Evolutionary conservation across 1,139 yeast species (phyloP), one percentile per base, ranked within the genome.

Genomic region (Magnusiomyces ingens): DNA sequence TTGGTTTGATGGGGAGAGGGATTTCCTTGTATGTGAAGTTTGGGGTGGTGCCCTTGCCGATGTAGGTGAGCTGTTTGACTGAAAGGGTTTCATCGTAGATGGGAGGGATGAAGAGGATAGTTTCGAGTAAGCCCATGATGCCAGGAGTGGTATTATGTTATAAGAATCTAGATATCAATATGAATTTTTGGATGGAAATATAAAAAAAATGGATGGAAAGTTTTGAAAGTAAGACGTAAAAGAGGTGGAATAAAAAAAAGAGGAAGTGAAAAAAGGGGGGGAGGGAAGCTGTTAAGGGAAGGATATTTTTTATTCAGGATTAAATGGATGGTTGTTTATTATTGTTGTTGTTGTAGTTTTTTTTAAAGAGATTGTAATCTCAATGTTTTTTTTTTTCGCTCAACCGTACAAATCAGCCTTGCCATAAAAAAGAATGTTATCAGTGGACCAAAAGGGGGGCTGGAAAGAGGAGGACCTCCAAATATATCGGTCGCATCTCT

Each of bases 1-100:
- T 70, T 12, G 72, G 66, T 17, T 69, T 65, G 43, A 79, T 66
- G 5, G 81, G 79, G 49, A 60, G 70, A 63, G 62, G 71, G 61
- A 71, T 69, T 60, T 63, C 70, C 52, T 66, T 78, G 55, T 76
- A 76, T 0, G 74, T 68, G 55, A 63, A 60, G 36, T 55, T 51
- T 32, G 65, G 66, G 17, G 54, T 52, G 10, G 58, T 58, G 4
- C 61, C 62, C 10, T 63, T 61, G 29, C 57, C 57, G 3, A 55
- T 49, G 50, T 52, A 63, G 8, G 64, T 61, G 45, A 63, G 57
- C 13, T 62, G 58, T 52, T 62, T 61, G 47, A 62, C 61, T 5
- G 61, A 36, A 19, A 56, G 37, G n/a, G 40, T 42, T 21, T 55
- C 51, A 3, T 42, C 50, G 6, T 52, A 51, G 29, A 45, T 19